Evolutionary conservation across 108 stramenopile genomes (phyloP), one percentile per base, ranked within the genome.

Genomic region (Pseudonitzschia delicatissima): DNA sequence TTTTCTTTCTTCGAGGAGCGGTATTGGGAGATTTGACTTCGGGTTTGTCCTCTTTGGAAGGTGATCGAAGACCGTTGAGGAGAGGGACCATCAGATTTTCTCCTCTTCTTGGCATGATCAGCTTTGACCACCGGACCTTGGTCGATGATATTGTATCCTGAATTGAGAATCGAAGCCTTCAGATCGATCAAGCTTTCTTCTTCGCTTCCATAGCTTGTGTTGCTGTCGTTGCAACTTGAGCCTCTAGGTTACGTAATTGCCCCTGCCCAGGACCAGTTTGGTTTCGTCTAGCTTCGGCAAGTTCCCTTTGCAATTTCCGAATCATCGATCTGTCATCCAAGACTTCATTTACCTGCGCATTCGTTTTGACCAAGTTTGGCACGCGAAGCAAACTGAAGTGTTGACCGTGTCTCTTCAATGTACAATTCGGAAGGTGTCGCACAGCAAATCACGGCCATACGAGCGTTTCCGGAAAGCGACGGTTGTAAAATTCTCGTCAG

Each of bases 341-440:
- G 0, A 87, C 89, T 77, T 99, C 98, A 70, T 99, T 99, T 36
- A 99, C 95, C 69, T 96, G 80, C 3, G 99, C 98, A 75, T 88
- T 96, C 63, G 99, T 99, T 86, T 99, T 99, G 74, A 99, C 99
- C n/a, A 50, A 98, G 95, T 82, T 99, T 99, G 25, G 99, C 98
- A 34, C 99, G 92, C 29, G 96, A 93, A 3, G 99, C 99, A 77
- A 98, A 99, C 50, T 92, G 90, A 26, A 99, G 77, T 25, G 99
- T 99, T 0, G 96, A 96, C 29, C 98, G 68, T 15, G 98, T 99
- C 66, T 99, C 99, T 69, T 99, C 98, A 64, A 95, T 83, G 71
- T 98, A 98, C 61, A 97, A 93, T 69, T 97, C 98, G 2, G 99
- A 97, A 0, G 99, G 98, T 3, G 98, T 98, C 39, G 96, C 97